Percentiles rank a stretch among this genome's conserved stretches.
These are phyloP conservation scores for Rhynchospora tenuis DNA, from an alignment of 176 grass and related monocot genomes.

Conservation along the genomic window DNA sequence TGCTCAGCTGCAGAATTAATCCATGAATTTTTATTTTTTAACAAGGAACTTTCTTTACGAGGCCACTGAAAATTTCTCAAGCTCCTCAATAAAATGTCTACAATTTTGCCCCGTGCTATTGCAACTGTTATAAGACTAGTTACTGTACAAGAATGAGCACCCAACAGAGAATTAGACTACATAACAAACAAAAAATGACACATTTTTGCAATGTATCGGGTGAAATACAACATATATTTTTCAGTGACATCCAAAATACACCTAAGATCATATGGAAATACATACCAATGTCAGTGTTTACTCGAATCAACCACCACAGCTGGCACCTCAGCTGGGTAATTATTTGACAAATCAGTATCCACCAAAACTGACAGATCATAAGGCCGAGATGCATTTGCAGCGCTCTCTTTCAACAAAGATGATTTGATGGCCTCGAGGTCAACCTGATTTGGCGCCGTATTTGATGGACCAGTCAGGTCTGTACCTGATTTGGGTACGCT, in stretches of 20 bases:
- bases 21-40: background rate
- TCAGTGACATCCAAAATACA: conserved; percentile 14
- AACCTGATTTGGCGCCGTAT: conserved; percentile 7
- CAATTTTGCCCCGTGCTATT: background rate
- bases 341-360: conserved; percentile 41
- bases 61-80: background rate
- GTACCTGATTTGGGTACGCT: conserved; percentile 19
- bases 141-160: conserved; percentile 12
- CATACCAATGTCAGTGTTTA: conserved; percentile 60
- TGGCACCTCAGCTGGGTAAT: conserved; percentile 43
- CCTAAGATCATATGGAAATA: conserved; percentile 18
- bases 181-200: conserved; percentile 6
- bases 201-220: conserved; percentile 15
- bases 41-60: background rate
- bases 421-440: conserved; percentile 80
- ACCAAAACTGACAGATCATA: conserved; percentile 59
- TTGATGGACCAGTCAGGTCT: background rate
- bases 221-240: conserved; percentile 12
- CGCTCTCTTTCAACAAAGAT: conserved; percentile 64
- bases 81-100: background rate
- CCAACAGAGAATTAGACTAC: background rate
- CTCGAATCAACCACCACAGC: conserved; percentile 35
- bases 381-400: conserved; percentile 44
- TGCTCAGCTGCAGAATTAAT: background rate
- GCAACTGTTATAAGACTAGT: background rate